phyloP scores from a whole-genome alignment of 805 yeast genomes.

The Wickerhamiella kazuoi region DNA sequence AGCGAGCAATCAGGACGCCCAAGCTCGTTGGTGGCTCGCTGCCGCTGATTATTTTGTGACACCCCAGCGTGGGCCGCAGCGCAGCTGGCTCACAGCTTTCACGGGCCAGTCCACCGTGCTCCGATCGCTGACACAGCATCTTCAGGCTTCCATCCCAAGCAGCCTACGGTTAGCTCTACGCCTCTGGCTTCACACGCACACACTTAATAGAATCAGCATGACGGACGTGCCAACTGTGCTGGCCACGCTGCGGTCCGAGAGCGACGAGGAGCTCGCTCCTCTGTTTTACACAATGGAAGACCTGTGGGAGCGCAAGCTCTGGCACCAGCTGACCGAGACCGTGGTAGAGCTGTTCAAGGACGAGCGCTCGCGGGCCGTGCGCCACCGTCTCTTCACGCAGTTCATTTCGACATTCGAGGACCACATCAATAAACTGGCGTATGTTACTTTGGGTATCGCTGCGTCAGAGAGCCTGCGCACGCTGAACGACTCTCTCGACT shows the following conservation, averaged over 20 bases:
- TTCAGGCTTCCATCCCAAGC: neutral
- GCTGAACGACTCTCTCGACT: constrained; percentile 32
- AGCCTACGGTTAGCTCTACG: neutral
- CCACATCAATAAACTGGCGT: constrained; percentile 61
- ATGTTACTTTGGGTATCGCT: constrained; percentile 52
- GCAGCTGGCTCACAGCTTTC: no score
- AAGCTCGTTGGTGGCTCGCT: no score
- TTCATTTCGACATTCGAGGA: constrained; percentile 51
- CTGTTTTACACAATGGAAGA: constrained; percentile 61
- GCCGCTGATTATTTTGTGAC: no score
- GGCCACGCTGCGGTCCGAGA: constrained; percentile 45
- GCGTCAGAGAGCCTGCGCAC: constrained; percentile 30
- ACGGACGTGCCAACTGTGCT: constrained; percentile 32
- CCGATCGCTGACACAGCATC: neutral
- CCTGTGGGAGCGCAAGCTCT: constrained; percentile 68
- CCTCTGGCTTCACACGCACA: no score
- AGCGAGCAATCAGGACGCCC: no score
- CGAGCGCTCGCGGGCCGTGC: constrained; percentile 34
- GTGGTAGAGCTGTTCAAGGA: constrained; percentile 43
- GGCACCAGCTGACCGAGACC: constrained; percentile 79
- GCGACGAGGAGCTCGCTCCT: constrained; percentile 45
- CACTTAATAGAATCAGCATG: no score
- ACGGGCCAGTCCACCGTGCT: no score
- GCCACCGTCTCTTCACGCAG: constrained; percentile 49
- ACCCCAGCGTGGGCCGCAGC: no score